These are phyloP conservation scores for Microstroma glucosiphilum DNA, from an alignment of 1,284 basidiomycete genomes.

Conservation along the genomic window DNA sequence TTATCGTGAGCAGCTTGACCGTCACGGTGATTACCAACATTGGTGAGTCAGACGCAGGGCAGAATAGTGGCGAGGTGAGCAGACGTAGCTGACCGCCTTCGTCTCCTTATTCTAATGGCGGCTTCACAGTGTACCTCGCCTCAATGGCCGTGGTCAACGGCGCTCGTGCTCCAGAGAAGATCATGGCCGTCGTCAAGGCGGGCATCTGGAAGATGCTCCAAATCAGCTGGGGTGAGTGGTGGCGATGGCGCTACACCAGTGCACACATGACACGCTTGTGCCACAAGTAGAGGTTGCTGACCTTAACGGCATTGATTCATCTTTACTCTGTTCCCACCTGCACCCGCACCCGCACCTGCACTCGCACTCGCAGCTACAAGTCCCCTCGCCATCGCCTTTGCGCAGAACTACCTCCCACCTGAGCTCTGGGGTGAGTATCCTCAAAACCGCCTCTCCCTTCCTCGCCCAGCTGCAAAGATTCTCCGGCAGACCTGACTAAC, in stretches of 20 bases:
- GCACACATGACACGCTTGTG: no score
- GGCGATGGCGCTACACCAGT: no score
- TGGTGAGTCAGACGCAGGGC: background rate
- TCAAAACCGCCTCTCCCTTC: background rate
- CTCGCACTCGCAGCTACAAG: slow-evolving; percentile 55
- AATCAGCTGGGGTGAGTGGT: slow-evolving; percentile 59
- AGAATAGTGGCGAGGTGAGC: background rate
- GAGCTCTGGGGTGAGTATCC: slow-evolving; percentile 54
- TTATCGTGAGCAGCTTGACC: slow-evolving; percentile 71
- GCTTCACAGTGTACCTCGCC: slow-evolving; percentile 61
- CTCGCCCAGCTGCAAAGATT: no score
- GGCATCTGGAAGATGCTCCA: slow-evolving; percentile 70
- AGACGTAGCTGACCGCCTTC: background rate
- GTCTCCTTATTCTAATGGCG: slow-evolving; percentile 54
- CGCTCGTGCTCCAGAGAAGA: slow-evolving; percentile 62
- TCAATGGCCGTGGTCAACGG: slow-evolving; percentile 81
- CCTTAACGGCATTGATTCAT: background rate
- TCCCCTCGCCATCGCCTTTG: slow-evolving; percentile 65
- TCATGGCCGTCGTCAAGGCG: slow-evolving; percentile 65
- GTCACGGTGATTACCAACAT: slow-evolving; percentile 68
- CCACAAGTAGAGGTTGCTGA: background rate
- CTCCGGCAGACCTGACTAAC: no score
- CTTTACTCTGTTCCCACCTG: background rate
- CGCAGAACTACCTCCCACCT: slow-evolving; percentile 67
- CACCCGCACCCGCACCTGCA: background rate